These are phyloP conservation scores for Neurospora sublineolata DNA, from an alignment of 495 filamentous ascomycete species.

Conservation along the genomic window DNA sequence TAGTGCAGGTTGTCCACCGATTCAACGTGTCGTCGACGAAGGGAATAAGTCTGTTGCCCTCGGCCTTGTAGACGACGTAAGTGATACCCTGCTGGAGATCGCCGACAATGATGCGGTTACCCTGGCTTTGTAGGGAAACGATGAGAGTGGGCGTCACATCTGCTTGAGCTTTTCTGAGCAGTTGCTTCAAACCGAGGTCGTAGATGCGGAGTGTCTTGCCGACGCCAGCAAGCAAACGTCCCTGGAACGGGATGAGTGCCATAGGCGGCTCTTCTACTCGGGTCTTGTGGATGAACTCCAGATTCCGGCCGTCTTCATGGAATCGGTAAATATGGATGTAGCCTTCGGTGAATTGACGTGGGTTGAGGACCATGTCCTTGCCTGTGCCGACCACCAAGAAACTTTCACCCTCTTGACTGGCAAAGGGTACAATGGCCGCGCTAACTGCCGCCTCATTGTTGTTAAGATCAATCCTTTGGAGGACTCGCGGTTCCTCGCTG, in stretches of 20 bases:
- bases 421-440: conserved; percentile 70
- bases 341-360: conserved; percentile 61
- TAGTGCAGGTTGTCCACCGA: conserved; percentile 74
- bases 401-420: conserved; percentile 74
- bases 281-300: conserved; percentile 96
- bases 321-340: conserved; percentile 93
- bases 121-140: conserved; percentile 79
- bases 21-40: conserved; percentile 84
- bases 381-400: conserved; percentile 91
- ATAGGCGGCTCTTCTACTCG: conserved; percentile 78
- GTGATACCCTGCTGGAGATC: conserved; percentile 86
- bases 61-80: conserved; percentile 86
- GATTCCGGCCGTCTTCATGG: conserved; percentile 66
- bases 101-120: conserved; percentile 79
- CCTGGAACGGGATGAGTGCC: conserved; percentile 85
- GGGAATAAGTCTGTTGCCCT: conserved; percentile 80
- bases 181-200: conserved; percentile 79
- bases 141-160: conserved; percentile 72
- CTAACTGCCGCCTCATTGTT: conserved; percentile 90
- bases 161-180: conserved; percentile 83
- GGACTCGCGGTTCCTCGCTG: conserved; percentile 50
- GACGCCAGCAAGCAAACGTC: conserved; percentile 72
- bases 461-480: conserved; percentile 67
- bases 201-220: conserved; percentile 75
- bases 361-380: conserved; percentile 72